Evolutionary conservation across 2,329 filamentous ascomycete genomes (phyloP), one percentile per base, ranked within the genome.

Genomic region (Sporothrix variecibatus): DNA sequence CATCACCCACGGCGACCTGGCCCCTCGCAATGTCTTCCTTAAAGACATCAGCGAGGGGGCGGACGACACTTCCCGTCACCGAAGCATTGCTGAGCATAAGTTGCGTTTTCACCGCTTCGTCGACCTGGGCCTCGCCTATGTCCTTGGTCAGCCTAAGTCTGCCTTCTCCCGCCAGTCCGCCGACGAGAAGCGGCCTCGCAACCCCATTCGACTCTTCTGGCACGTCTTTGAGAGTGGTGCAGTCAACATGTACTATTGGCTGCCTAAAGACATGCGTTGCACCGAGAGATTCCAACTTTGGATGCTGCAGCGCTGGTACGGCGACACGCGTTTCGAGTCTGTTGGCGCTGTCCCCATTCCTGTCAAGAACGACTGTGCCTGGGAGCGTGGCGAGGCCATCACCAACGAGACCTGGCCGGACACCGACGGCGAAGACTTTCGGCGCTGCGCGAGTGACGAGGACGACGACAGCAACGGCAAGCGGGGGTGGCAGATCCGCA

Each of bases 1-100:
- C 28, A 26, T 77, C 8, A 71, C 73, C 1, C 76, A 77, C 11
- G 74, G 72, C 28, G 76, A 77, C 40, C 46, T 77, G 20, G 75
- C 76, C 0, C 76, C 76, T 0, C 73, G 76, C 1, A 77, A 77
- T n/a, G 53, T 77, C 3, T 77, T 76, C 51, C 31, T 77, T 3
- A 53, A 34, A 2, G 71, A 71, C 23, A 28, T 28, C 20, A 31
- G 15, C 8, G 49, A 38, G 26, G 15, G 38, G 2, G 15, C 12
- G 3, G 23, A n/a, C 2, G n/a, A 34, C 15, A 20, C 3, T 28
- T 15, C 62, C 3, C 12, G 49, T 8, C 5, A 5, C 34, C 64
- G 20, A 6, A 49, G 71, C 38, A 38, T 46, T 15, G 23, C 11
- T 6, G 20, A 51, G 3, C 26, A 34, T 0, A 20, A 15, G 9